These are phyloP conservation scores for Purshia tridentata DNA, from an alignment of 306 rosid species.

Conservation along the genomic window DNA sequence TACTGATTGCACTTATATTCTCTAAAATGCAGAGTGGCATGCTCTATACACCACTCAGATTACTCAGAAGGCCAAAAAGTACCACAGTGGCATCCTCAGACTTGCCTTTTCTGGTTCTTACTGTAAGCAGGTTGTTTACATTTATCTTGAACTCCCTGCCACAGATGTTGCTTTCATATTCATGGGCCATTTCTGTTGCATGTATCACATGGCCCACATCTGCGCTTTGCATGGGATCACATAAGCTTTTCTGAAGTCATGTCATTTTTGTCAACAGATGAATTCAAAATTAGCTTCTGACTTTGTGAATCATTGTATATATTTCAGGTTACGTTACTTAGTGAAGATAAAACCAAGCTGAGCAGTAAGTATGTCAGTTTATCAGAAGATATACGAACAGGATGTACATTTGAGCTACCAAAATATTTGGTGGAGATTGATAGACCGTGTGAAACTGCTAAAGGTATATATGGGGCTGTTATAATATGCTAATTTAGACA, in stretches of 20 bases:
- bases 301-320: background rate
- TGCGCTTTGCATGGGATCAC: background rate
- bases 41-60: slow-evolving; percentile 33
- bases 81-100: slow-evolving; percentile 32
- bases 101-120: slow-evolving; percentile 28
- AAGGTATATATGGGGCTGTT: slow-evolving; percentile 26
- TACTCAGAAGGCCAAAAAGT: slow-evolving; percentile 36
- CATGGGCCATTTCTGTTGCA: background rate
- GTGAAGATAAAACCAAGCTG: slow-evolving; percentile 30
- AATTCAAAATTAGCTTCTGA: background rate
- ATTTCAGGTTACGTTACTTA: slow-evolving; percentile 35
- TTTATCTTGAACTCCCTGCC: slow-evolving; percentile 1
- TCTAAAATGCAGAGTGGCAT: slow-evolving; percentile 33
- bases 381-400: slow-evolving; percentile 25
- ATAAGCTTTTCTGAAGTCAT: background rate
- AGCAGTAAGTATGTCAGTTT: slow-evolving; percentile 25
- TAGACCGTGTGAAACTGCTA: slow-evolving; percentile 13
- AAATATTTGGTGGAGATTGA: slow-evolving; percentile 34
- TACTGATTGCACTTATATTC: background rate
- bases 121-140: slow-evolving; percentile 22
- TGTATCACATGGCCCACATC: background rate
- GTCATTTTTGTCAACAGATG: background rate
- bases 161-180: background rate
- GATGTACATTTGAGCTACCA: slow-evolving; percentile 31
- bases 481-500: slow-evolving; percentile 1